Base-by-base conservation (phyloP, 495 filamentous ascomycete genomes). In the Mytilinidion resinicola region DNA sequence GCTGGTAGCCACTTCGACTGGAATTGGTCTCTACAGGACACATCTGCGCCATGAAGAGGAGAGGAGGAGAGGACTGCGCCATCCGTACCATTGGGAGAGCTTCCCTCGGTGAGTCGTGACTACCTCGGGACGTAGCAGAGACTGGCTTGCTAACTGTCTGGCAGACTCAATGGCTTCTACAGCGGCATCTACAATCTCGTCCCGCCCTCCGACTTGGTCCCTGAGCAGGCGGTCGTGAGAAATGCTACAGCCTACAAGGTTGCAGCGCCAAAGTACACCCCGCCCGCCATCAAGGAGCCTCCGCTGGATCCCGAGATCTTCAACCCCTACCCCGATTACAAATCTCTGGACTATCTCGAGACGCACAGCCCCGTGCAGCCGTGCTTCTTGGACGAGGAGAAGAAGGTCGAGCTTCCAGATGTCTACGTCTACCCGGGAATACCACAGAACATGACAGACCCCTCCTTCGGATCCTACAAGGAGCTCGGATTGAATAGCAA, bases 341-440 rank as follows among this genome's bases (percentile, higher is more conserved):
- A 60, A 2, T 67, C 69, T 7, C 21, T 10, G 43, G 61, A 67
- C 37, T 73, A 72, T 52, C 61, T 66, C 11, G 44, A 61, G 20
- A 51, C 67, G 14, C 57, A 72, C 55, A 48, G 61, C 12, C 57
- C 63, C 20, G 66, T 76, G 25, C 48, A 71, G 25, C n/a, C 66
- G 36, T 76, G 73, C 61, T 74, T 53, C 56, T 50, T 76, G 5
- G 72, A 76, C 53, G 61, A 62, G 15, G 63, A 67, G 6, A 66
- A 70, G 6, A 66, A 49, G 20, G 55, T 70, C 14, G 49, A 61
- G 3, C 35, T 53, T 3, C 73, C 73, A 2, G 72, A 74, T 47
- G 65, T 74, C 38, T 73, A 70, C 55, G 73, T 65, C 3, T 76
- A 74, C 51, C 73, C 73, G 0, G 73, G 72, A 34, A 49, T 76